phyloP scores from a whole-genome alignment of 2,329 filamentous ascomycete species.

The Monosporascus ibericus region DNA sequence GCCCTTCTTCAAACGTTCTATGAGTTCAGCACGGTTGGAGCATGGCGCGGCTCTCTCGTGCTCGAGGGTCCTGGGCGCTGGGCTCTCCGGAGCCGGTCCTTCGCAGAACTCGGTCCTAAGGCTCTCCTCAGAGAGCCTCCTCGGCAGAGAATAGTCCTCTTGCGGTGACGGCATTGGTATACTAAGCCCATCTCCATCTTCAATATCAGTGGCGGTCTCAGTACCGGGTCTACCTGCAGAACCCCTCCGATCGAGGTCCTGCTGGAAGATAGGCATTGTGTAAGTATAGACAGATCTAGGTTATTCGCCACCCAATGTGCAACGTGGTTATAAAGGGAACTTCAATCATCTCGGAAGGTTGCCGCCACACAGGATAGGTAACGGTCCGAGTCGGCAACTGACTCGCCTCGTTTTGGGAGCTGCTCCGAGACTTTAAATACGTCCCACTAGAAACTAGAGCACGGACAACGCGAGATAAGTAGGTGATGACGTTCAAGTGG shows the following conservation, averaged over 20 bases:
- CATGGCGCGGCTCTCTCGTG: slow-evolving; percentile 26
- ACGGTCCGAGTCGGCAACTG: background rate
- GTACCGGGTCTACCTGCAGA: slow-evolving; percentile 14
- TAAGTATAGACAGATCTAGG: background rate
- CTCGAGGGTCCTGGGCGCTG: slow-evolving; percentile 26
- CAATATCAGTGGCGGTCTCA: background rate
- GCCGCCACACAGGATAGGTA: background rate
- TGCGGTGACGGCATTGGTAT: slow-evolving; percentile 10
- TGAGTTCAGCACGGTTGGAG: slow-evolving; percentile 69
- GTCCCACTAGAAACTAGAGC: no score
- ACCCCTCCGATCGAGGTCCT: slow-evolving; percentile 37
- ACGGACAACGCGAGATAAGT: no score
- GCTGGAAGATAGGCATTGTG: slow-evolving; percentile 53
- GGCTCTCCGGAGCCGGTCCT: slow-evolving; percentile 44
- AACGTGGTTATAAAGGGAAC: background rate
- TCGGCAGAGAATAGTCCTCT: slow-evolving; percentile 12
- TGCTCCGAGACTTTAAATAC: no score
- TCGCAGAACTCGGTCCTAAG: slow-evolving; percentile 57
- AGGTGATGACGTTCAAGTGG: no score
- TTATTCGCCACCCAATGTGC: background rate
- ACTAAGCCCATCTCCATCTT: background rate
- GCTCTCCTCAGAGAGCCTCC: slow-evolving; percentile 52
- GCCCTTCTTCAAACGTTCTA: slow-evolving; percentile 74
- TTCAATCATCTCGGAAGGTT: background rate
- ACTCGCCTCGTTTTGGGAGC: no score